These are phyloP conservation scores for Sambucus nigra DNA, from an alignment of 129 eudicot species.

Conservation along the genomic window DNA sequence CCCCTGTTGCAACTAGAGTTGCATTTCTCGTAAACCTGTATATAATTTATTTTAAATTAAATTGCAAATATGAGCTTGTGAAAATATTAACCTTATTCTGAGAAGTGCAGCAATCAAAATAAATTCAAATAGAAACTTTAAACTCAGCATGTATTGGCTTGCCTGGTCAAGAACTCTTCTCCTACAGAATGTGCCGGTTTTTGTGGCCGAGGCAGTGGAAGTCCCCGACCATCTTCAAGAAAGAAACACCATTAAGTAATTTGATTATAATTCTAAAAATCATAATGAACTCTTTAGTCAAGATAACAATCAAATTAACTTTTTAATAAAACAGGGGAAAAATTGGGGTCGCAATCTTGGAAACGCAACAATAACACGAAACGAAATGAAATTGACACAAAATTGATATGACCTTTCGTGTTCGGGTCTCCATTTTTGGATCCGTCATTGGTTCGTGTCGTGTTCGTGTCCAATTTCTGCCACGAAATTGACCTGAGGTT, in stretches of 20 bases:
- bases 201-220: slow-evolving; percentile 58
- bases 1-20: slow-evolving; percentile 77
- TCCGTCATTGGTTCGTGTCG: too few relatives aligned
- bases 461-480: too few relatives aligned
- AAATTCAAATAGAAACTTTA: neutral
- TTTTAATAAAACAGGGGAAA: neutral
- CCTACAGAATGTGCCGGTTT: slow-evolving; percentile 53
- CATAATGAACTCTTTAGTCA: neutral
- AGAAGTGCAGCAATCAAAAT: neutral
- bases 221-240: slow-evolving; percentile 44
- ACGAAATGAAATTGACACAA: too few relatives aligned
- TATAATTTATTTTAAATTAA: slow-evolving; percentile 1
- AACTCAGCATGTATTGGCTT: slow-evolving; percentile 23
- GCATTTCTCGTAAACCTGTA: slow-evolving; percentile 84
- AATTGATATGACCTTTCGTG: too few relatives aligned
- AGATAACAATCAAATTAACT: neutral
- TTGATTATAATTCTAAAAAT: neutral
- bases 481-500: too few relatives aligned
- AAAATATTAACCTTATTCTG: neutral
- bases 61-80: neutral
- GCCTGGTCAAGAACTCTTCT: slow-evolving; percentile 79
- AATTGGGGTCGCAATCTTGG: neutral
- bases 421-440: too few relatives aligned
- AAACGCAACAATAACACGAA: too few relatives aligned
- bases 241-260: slow-evolving; percentile 13